phyloP scores from a whole-genome alignment of 768 basidiomycete genomes.

The Phaeotremella skinneri region DNA sequence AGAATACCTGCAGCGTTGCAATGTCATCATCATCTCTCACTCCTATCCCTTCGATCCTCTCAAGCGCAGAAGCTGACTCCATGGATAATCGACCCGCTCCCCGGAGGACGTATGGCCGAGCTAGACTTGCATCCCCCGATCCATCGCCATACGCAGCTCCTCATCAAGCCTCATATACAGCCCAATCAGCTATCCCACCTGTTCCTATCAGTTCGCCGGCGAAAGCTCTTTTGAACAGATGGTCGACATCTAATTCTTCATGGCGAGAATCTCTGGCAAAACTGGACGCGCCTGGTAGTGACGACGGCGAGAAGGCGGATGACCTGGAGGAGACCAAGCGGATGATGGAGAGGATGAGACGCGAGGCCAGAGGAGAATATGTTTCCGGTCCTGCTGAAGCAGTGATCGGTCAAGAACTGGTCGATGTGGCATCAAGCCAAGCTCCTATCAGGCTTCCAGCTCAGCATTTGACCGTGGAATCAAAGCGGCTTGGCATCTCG shows the following conservation, averaged over 20 bases:
- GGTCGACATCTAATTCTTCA: conserved; percentile 3
- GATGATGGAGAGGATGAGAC: conserved; percentile 23
- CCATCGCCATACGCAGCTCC: not conserved
- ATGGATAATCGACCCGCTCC: conserved; percentile 3
- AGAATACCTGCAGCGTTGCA: not conserved
- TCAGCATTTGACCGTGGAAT: not conserved
- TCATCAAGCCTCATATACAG: not conserved
- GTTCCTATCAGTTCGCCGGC: conserved; percentile 5
- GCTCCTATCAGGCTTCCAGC: not conserved
- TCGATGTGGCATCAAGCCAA: not conserved
- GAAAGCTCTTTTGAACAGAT: conserved; percentile 16
- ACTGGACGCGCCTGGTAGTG: conserved; percentile 12
- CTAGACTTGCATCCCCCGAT: conserved; percentile 8
- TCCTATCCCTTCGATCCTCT: conserved; percentile 10
- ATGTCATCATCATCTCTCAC: conserved; percentile 22
- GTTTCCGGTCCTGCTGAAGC: not conserved
- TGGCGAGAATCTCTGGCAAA: conserved; percentile 15
- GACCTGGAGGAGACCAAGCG: conserved; percentile 9
- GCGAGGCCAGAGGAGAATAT: conserved; percentile 18
- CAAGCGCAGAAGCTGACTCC: not conserved
- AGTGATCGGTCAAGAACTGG: too few relatives aligned
- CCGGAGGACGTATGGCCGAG: conserved; percentile 14
- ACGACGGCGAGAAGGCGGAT: conserved; percentile 15
- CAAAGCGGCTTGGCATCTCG: conserved; percentile 4
- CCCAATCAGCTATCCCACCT: not conserved